Percentiles rank a stretch among this genome's conserved stretches.
Evolutionary conservation across 164 flowering plant species (phyloP).

Genomic region (Vitis rotundifolia): DNA sequence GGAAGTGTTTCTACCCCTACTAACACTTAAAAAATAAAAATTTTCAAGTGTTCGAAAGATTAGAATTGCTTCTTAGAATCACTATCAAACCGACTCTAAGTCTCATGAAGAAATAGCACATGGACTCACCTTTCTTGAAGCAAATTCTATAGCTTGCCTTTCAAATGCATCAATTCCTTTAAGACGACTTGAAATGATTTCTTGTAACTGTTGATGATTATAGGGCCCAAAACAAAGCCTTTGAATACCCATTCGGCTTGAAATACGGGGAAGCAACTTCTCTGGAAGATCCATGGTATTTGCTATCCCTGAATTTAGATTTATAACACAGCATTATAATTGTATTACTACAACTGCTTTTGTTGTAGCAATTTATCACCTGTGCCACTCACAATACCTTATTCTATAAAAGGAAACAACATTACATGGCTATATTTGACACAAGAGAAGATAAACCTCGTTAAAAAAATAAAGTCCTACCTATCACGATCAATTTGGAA

Average conservation of each 20-base stretch:
- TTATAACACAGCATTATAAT: neutral
- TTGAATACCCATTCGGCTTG: slow-evolving; percentile 96
- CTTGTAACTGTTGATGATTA: slow-evolving; percentile 83
- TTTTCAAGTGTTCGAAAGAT: no score
- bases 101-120: slow-evolving; percentile 4
- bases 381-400: neutral
- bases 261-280: slow-evolving; percentile 95
- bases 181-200: slow-evolving; percentile 84
- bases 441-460: neutral
- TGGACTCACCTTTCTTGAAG: slow-evolving; percentile 78
- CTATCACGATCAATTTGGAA: slow-evolving; percentile 88
- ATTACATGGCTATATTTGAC: neutral
- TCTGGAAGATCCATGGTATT: slow-evolving; percentile 99
- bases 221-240: slow-evolving; percentile 95
- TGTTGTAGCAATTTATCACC: no score
- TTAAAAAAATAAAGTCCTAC: slow-evolving; percentile 28
- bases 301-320: slow-evolving; percentile 70
- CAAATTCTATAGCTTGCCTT: slow-evolving; percentile 90
- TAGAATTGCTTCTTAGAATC: no score
- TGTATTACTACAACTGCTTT: neutral
- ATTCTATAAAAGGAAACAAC: neutral
- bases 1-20: no score
- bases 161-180: slow-evolving; percentile 90
- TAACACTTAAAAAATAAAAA: no score
- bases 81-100: no score